Conservation (phyloP, 805 yeast genomes). For the Candida gorgasii region DNA sequence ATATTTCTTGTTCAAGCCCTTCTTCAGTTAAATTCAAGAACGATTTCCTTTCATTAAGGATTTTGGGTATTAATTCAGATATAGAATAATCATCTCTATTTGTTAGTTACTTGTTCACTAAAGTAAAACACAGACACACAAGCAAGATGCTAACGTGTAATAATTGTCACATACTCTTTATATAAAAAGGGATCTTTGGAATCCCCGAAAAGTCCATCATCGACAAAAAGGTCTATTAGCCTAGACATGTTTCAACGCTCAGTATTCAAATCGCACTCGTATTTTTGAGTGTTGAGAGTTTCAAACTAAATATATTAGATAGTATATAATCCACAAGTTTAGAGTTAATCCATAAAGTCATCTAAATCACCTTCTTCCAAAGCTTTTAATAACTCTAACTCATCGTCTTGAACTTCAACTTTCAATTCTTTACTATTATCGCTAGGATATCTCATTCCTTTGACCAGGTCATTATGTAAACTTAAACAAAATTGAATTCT, state of each 20-base stretch:
- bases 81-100: conserved; percentile 44
- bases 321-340: neutral
- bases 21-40: conserved; percentile 62
- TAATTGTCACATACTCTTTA: conserved; percentile 33
- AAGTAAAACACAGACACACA: neutral
- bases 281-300: conserved; percentile 18
- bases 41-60: conserved; percentile 59
- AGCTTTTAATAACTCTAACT: conserved; percentile 44
- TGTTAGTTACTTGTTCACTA: neutral
- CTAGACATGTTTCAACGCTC: conserved; percentile 1
- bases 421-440: conserved; percentile 28
- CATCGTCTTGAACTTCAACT: conserved; percentile 39
- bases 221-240: conserved; percentile 18
- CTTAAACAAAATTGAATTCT: conserved; percentile 91
- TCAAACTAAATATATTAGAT: conserved; percentile 13
- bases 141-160: neutral
- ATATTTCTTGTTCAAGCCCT: conserved; percentile 43
- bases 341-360: conserved; percentile 44
- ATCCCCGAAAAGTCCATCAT: conserved; percentile 29
- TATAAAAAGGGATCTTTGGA: conserved; percentile 39
- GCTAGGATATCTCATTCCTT: conserved; percentile 89
- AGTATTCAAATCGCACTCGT: neutral
- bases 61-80: conserved; percentile 58
- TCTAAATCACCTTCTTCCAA: conserved; percentile 59
- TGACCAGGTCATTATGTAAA: conserved; percentile 87